These are phyloP conservation scores for Eimeria necatrix DNA, from an alignment of 169 alveolate genomes.

Conservation along the genomic window DNA sequence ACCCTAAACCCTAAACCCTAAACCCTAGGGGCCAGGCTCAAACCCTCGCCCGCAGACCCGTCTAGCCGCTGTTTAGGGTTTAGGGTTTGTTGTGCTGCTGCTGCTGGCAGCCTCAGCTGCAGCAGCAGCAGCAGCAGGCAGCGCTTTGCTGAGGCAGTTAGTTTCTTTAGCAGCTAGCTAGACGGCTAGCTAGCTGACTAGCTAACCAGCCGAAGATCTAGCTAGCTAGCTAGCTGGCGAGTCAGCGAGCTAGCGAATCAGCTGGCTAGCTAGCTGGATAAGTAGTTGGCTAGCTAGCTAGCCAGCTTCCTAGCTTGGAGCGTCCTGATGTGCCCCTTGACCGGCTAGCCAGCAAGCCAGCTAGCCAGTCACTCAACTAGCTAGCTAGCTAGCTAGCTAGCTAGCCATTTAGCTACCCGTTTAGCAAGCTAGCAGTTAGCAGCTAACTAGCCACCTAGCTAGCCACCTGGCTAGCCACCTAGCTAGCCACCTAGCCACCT, in stretches of 20 bases:
- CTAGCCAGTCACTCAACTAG: background rate
- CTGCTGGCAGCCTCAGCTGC: background rate
- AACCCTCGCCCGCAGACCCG: no score
- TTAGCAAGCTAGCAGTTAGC: background rate
- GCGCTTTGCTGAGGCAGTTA: background rate
- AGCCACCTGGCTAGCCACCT: background rate
- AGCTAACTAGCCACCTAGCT: background rate
- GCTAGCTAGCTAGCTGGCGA: background rate
- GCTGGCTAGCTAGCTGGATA: background rate
- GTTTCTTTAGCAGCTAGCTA: background rate
- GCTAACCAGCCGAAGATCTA: background rate
- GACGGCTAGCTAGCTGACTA: background rate
- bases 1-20: background rate
- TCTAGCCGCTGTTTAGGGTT: no score
- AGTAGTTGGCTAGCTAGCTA: background rate
- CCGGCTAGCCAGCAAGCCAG: background rate
- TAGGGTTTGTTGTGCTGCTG: background rate
- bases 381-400: constrained; percentile 13
- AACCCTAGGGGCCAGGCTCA: background rate
- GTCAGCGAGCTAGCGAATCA: background rate
- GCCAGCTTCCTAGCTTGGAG: background rate
- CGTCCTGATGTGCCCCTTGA: background rate
- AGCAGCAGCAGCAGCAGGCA: background rate
- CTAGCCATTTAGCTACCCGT: background rate
- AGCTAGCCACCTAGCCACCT: background rate